A percentile compares a stretch with the other conserved stretches of the same genome.
These are phyloP conservation scores for Monotropa hypopitys DNA, from an alignment of 179 eudicot genomes.

Conservation along the genomic window DNA sequence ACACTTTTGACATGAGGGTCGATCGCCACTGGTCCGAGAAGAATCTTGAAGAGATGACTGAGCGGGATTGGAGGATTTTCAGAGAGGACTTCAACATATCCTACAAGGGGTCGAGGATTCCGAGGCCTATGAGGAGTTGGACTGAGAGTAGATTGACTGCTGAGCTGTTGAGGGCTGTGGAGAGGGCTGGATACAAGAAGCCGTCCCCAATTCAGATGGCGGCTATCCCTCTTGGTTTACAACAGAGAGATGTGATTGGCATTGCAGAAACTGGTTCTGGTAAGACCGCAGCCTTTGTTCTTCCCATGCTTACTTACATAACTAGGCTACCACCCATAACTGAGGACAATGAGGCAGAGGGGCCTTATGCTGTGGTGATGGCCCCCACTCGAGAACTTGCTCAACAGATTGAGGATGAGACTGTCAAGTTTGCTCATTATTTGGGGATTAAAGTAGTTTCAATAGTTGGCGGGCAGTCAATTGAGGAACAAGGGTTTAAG, in stretches of 20 bases:
- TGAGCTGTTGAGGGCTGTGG: constrained; percentile 75
- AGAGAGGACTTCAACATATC: constrained; percentile 81
- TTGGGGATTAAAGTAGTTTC: constrained; percentile 77
- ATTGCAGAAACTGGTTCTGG: constrained; percentile 89
- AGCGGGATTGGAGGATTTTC: constrained; percentile 91
- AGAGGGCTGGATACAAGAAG: constrained; percentile 64
- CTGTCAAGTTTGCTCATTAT: constrained; percentile 70
- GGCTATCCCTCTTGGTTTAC: constrained; percentile 76
- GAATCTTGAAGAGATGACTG: constrained; percentile 82
- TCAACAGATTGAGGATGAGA: constrained; percentile 83
- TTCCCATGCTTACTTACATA: constrained; percentile 81
- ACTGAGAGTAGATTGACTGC: constrained; percentile 54
- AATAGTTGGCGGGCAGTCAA: constrained; percentile 82
- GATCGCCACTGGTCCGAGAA: constrained; percentile 89
- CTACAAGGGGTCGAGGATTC: constrained; percentile 74
- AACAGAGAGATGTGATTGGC: constrained; percentile 89
- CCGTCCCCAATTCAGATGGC: constrained; percentile 96
- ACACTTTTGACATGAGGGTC: constrained; percentile 66
- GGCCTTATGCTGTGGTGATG: constrained; percentile 89
- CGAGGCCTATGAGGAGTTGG: constrained; percentile 87
- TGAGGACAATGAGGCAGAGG: constrained; percentile 72
- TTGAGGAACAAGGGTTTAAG: constrained; percentile 75
- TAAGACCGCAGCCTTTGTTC: constrained; percentile 90
- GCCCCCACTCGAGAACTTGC: constrained; percentile 90
- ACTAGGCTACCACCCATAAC: constrained; percentile 62